A percentile compares a stretch with the other conserved stretches of the same genome.
Conservation (phyloP, 2,329 filamentous ascomycete genomes). For the Aspergillus alliaceus region DNA sequence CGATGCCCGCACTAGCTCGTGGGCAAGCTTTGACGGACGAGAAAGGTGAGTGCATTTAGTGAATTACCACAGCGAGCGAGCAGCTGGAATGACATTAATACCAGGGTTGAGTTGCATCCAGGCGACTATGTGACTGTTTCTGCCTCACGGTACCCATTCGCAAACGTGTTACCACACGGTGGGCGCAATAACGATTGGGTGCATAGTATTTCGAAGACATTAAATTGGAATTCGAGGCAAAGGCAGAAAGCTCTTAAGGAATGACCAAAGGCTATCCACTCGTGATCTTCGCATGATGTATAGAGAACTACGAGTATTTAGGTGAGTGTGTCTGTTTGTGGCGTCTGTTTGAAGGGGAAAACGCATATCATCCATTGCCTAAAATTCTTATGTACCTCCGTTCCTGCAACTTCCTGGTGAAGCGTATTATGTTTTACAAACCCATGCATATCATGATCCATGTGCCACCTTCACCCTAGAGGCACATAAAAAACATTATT, state of each 20-base stretch:
- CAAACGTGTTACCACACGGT: conserved; percentile 47
- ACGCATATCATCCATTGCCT: background rate
- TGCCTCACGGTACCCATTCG: conserved; percentile 53
- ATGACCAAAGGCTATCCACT: background rate
- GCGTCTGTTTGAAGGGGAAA: background rate
- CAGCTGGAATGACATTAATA: conserved; percentile 10
- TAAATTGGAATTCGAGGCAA: conserved; percentile 53
- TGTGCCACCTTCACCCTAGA: too few species aligned
- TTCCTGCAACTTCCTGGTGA: too few species aligned
- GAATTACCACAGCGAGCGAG: background rate
- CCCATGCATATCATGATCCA: background rate
- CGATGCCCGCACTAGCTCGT: conserved; percentile 81
- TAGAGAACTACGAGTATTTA: background rate
- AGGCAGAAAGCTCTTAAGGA: conserved; percentile 44
- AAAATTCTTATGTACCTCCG: background rate
- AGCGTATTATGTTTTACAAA: background rate
- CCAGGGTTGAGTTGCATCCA: conserved; percentile 48
- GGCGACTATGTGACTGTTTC: conserved; percentile 56
- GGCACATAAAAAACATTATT: too few species aligned
- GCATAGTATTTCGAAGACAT: conserved; percentile 50
- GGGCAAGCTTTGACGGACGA: conserved; percentile 97
- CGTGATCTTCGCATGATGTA: background rate
- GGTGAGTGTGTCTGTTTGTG: background rate
- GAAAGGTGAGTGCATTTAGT: conserved; percentile 60
- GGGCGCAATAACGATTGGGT: conserved; percentile 51